Evolutionary conservation across 345 rosid species (phyloP).

Genomic region (Salix viminalis): DNA sequence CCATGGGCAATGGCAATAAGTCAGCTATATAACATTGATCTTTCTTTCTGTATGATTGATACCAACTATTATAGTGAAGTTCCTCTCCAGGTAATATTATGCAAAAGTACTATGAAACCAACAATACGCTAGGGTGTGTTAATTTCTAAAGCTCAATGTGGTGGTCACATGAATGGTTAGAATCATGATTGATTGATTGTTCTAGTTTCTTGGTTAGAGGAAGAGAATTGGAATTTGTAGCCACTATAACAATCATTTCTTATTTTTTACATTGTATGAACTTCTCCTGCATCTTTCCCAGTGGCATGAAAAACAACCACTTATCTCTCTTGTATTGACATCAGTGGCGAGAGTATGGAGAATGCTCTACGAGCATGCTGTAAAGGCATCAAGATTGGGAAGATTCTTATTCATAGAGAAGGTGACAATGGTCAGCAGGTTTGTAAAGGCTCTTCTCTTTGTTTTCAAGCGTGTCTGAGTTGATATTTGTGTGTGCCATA

Average conservation of each 20-base stretch:
- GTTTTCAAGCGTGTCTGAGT: background rate
- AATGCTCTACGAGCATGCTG: constrained; percentile 97
- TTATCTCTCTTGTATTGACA: constrained; percentile 15
- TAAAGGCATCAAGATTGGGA: constrained; percentile 96
- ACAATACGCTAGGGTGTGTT: background rate
- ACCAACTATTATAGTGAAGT: background rate
- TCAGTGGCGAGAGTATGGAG: constrained; percentile 99
- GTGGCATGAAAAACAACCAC: background rate
- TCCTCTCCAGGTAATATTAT: background rate
- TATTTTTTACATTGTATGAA: background rate
- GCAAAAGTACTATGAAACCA: background rate
- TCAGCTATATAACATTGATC: background rate
- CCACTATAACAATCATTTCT: background rate
- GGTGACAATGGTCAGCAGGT: constrained; percentile 98
- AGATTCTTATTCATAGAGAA: constrained; percentile 94
- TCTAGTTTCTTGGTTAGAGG: background rate
- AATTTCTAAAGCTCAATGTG: background rate
- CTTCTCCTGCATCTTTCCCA: background rate
- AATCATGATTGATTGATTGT: background rate
- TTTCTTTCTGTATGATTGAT: background rate
- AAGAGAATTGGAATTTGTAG: background rate
- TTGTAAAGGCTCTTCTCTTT: constrained; percentile 13
- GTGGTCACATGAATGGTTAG: background rate
- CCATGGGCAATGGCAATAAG: background rate
- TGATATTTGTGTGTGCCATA: background rate